These are phyloP conservation scores for Crithidia acanthocephali DNA, from an alignment of 208 protist genomes.

Conservation along the genomic window DNA sequence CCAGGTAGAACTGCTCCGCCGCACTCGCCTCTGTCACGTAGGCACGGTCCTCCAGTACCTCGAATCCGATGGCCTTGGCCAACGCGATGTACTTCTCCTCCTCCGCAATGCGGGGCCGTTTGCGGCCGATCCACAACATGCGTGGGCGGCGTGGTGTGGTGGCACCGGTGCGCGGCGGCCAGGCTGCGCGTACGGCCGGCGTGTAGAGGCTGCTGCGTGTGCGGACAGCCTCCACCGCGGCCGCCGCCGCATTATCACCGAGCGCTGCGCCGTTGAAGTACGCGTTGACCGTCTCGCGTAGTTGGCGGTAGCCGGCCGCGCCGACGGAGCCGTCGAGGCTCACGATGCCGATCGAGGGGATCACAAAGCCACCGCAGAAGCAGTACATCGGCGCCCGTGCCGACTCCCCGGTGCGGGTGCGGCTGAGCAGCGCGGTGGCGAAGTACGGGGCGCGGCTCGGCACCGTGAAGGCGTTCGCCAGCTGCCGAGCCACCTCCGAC, in stretches of 20 bases:
- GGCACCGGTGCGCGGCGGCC: conserved; percentile 4
- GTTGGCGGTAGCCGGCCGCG: conserved; percentile 10
- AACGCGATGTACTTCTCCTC: conserved; percentile 25
- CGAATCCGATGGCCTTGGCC: conserved; percentile 42
- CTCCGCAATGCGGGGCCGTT: conserved; percentile 32
- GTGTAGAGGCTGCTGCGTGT: conserved; percentile 13
- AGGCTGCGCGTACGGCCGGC: conserved; percentile 1
- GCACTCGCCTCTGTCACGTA: conserved; percentile 25
- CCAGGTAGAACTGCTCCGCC: conserved; percentile 46
- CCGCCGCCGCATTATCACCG: neutral
- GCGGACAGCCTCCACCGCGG: conserved; percentile 5
- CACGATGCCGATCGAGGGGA: conserved; percentile 11
- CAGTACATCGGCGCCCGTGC: conserved; percentile 44
- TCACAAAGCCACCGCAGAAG: conserved; percentile 38
- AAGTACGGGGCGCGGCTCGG: conserved; percentile 27
- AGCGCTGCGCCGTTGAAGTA: conserved; percentile 33
- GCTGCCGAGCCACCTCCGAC: conserved; percentile 25
- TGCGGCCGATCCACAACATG: conserved; percentile 42
- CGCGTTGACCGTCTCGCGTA: conserved; percentile 21
- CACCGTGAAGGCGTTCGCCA: conserved; percentile 33
- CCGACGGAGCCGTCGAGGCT: conserved; percentile 4
- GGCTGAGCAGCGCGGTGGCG: conserved; percentile 35
- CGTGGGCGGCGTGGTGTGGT: conserved; percentile 19
- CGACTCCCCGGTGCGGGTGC: conserved; percentile 34
- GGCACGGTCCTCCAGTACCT: conserved; percentile 36